Percentiles rank a stretch among this genome's conserved stretches.
Evolutionary conservation across 1,284 basidiomycete genomes (phyloP).

Genomic region (Xerocomus minutiporus): DNA sequence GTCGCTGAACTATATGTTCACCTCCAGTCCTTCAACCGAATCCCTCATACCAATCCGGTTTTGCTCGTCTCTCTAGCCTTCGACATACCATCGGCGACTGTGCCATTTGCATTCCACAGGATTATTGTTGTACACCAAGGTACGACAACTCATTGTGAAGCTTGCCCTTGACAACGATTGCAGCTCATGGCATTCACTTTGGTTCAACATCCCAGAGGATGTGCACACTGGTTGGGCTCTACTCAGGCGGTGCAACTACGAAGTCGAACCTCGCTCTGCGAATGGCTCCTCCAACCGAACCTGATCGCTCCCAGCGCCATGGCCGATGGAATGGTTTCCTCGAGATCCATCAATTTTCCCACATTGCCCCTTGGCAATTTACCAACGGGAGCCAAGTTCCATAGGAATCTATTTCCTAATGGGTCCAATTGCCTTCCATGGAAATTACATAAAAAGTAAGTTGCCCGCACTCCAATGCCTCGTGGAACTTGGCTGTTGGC

Average conservation of each 20-base stretch:
- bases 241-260: neutral
- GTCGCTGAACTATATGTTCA: neutral
- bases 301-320: neutral
- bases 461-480: slow-evolving; percentile 12
- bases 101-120: neutral
- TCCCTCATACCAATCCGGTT: neutral
- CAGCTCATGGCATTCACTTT: neutral
- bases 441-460: neutral
- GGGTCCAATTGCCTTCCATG: neutral
- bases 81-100: neutral
- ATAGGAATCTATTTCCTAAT: neutral
- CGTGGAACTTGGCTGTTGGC: slow-evolving; percentile 24
- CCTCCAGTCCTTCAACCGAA: neutral
- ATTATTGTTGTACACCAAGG: slow-evolving; percentile 1
- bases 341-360: neutral
- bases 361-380: slow-evolving; percentile 12
- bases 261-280: neutral
- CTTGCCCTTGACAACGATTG: neutral
- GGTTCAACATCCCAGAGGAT: neutral
- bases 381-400: neutral
- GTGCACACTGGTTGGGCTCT: neutral
- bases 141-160: slow-evolving; percentile 6
- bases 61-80: neutral
- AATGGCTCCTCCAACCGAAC: neutral
- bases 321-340: neutral